Base-by-base conservation (phyloP, 1,284 basidiomycete species). In the Papiliotrema fonsecae region DNA sequence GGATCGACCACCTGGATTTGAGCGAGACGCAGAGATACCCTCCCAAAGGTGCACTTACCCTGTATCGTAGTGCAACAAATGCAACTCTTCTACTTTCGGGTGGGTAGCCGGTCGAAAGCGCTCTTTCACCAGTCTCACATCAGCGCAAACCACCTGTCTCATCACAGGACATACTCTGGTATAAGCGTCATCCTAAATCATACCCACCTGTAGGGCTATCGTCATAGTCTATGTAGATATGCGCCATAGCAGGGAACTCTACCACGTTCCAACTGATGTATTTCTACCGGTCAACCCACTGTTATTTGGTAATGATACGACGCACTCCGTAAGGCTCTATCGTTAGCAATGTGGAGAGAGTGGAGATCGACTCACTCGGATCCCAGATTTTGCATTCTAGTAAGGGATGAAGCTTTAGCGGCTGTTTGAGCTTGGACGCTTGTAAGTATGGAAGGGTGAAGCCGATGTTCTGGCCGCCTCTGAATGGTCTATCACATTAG, bases 191-290 rank as follows among this genome's bases (percentile, higher is more conserved):
- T 7, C 24, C 6, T 14, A 28, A 19, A 18, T 18, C 6, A 16
- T n/a, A 47, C 52, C 42, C 32, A 54, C 56, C 57, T 32, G 58
- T 62, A 6, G 57, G 22, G 13, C 54, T 50, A 25, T 60, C 54
- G 42, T 62, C 58, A 30, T 60, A 54, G 43, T 60, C 58, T 16
- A 58, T 56, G 35, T 60, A 60, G 18, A 60, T 58, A 42, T 54
- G 55, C 11, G 58, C 58, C 42, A 51, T 46, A n/a, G 48, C 47
- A 1, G 60, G 58, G 22, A 60, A 55, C 49, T 62, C 60, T 14
- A 57, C 53, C 10, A 58, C 50, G 37, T 62, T 62, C 58, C 58
- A 62, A 3, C 56, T 54, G 1, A 62, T 34, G 44, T 60, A 62
- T 60, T 60, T 58, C 60, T 62, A 30, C n/a, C 34, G 25, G 39